phyloP scores from a whole-genome alignment of 345 rosid genomes.

The Camelina hispida region DNA sequence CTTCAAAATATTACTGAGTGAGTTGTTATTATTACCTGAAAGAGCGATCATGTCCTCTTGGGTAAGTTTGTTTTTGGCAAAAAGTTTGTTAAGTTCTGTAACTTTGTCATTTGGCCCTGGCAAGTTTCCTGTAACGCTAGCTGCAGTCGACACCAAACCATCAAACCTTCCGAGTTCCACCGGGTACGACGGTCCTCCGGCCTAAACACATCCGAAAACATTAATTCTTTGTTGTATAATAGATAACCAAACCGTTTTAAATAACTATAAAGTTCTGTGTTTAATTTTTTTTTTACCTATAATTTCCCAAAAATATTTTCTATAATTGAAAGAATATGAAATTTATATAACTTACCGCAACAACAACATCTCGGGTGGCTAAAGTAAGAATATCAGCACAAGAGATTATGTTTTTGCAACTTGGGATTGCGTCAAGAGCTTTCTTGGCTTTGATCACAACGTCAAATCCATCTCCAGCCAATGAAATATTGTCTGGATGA shows the following conservation, averaged over 20 bases:
- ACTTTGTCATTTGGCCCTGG: constrained; percentile 66
- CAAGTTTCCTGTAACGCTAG: constrained; percentile 64
- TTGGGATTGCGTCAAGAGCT: constrained; percentile 56
- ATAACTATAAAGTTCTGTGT: not conserved
- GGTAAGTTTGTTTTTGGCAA: constrained; percentile 58
- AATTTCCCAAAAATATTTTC: not conserved
- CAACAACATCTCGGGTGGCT: constrained; percentile 81
- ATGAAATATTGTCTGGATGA: constrained; percentile 76
- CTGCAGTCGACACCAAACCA: constrained; percentile 65
- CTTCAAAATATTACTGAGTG: not conserved
- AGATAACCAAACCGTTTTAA: not conserved
- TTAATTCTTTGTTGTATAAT: not conserved
- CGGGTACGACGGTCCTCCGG: constrained; percentile 65
- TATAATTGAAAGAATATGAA: not conserved
- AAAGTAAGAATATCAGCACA: constrained; percentile 86
- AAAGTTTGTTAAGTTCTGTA: constrained; percentile 60
- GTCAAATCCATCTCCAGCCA: constrained; percentile 93
- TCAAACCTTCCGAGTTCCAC: constrained; percentile 87
- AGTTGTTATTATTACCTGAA: constrained; percentile 56
- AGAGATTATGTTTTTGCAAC: constrained; percentile 72
- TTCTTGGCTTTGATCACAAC: constrained; percentile 80
- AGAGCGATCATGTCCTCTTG: constrained; percentile 89
- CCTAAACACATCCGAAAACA: constrained; percentile 41
- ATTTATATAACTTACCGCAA: constrained; percentile 46
- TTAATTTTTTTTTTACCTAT: not conserved